Conservation (phyloP, 2,329 filamentous ascomycete genomes). For the Fusarium sulawesiense region DNA sequence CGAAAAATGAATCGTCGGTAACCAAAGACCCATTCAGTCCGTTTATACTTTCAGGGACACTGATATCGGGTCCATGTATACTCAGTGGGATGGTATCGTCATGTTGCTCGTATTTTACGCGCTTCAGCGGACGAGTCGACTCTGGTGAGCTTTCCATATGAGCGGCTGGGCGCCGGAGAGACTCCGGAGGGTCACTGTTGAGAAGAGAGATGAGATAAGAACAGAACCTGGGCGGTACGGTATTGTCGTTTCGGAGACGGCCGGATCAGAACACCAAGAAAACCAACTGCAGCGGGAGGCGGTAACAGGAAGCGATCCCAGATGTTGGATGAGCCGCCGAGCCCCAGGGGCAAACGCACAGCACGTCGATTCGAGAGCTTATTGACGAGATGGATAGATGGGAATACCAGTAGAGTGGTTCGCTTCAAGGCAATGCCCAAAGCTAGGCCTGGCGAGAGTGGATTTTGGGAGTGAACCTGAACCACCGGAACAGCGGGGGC, state of each 20-base stretch:
- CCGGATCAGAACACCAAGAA: conserved; percentile 38
- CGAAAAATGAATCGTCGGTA: conserved; percentile 34
- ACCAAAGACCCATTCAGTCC: conserved; percentile 25
- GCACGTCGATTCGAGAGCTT: conserved; percentile 38
- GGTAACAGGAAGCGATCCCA: conserved; percentile 32
- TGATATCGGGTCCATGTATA: conserved; percentile 28
- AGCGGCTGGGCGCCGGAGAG: conserved; percentile 30
- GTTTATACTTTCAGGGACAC: conserved; percentile 14
- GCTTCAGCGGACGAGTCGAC: conserved; percentile 46
- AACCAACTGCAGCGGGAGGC: conserved; percentile 17
- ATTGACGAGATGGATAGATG: conserved; percentile 24
- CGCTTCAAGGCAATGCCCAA: conserved; percentile 41
- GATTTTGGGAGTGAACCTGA: conserved; percentile 40
- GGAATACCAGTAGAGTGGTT: conserved; percentile 46
- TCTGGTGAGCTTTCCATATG: conserved; percentile 44
- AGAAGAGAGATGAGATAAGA: conserved; percentile 42
- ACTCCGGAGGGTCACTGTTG: conserved; percentile 34
- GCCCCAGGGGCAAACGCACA: conserved; percentile 37
- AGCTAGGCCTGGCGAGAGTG: conserved; percentile 43
- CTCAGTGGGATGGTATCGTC: conserved; percentile 31
- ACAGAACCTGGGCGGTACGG: conserved; percentile 5
- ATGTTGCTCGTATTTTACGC: conserved; percentile 44
- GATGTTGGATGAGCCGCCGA: conserved; percentile 33
- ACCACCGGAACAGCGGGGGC: conserved; percentile 43
- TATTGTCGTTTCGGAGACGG: conserved; percentile 37